Conservation (phyloP, 495 filamentous ascomycete species). For the Platismatia glauca region DNA sequence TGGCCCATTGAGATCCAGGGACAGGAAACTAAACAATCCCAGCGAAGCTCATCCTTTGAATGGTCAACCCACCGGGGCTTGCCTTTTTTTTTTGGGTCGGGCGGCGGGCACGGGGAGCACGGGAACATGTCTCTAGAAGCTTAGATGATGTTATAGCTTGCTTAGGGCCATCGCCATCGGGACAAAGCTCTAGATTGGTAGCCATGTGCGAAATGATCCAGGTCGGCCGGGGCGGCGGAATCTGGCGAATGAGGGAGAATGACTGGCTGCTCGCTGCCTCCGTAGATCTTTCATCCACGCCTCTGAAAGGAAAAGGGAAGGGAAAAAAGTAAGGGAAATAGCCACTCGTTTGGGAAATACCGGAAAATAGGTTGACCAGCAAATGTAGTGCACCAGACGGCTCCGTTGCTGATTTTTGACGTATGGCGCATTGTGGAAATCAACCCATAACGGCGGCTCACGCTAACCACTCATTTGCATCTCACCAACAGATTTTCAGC, state of each 20-base stretch:
- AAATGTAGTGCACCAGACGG: too few species aligned
- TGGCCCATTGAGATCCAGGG: background rate
- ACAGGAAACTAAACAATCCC: constrained; percentile 2
- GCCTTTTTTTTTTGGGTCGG: background rate
- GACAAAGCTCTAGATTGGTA: background rate
- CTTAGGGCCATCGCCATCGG: background rate
- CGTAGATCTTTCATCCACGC: background rate
- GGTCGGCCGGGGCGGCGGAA: background rate
- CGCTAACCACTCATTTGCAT: constrained; percentile 1
- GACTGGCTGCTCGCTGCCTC: background rate
- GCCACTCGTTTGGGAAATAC: background rate
- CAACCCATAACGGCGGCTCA: background rate
- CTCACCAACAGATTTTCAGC: background rate
- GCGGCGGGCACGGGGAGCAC: constrained; percentile 3
- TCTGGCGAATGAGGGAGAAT: too few species aligned
- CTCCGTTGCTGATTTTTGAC: background rate
- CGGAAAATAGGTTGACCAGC: background rate
- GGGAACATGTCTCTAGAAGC: background rate
- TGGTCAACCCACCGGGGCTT: background rate
- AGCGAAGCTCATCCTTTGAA: background rate
- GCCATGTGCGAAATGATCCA: background rate
- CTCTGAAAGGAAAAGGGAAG: background rate
- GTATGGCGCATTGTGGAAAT: background rate
- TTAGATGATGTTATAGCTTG: background rate
- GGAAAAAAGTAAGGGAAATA: background rate